These are phyloP conservation scores for Chalara sp. DNA, from an alignment of 2,329 filamentous ascomycete species.

Conservation along the genomic window DNA sequence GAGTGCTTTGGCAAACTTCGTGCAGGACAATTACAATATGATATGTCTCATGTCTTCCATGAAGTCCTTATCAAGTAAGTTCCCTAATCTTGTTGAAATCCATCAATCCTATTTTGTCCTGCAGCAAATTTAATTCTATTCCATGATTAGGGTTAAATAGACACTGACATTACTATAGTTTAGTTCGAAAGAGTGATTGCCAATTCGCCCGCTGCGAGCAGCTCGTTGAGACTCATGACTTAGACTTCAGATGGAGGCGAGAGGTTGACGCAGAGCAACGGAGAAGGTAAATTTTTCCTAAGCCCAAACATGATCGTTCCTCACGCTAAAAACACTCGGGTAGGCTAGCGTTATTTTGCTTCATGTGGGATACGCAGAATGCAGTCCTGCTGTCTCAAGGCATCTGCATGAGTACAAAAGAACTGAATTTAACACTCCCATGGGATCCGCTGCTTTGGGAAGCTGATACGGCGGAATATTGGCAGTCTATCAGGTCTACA, in stretches of 20 bases:
- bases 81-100: not conserved
- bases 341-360: conserved; percentile 50
- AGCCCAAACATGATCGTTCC: not conserved
- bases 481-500: conserved; percentile 27
- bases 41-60: conserved; percentile 55
- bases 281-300: conserved; percentile 37
- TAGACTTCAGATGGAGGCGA: conserved; percentile 24
- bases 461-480: conserved; percentile 43
- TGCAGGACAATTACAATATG: conserved; percentile 55
- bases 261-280: conserved; percentile 37
- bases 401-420: conserved; percentile 59
- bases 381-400: conserved; percentile 60
- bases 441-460: conserved; percentile 51
- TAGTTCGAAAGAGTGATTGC: conserved; percentile 46
- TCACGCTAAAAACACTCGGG: too few species aligned
- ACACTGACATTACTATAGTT: conserved; percentile 6
- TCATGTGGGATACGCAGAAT: conserved; percentile 62
- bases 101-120: too few species aligned
- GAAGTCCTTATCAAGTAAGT: conserved; percentile 43
- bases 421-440: conserved; percentile 49
- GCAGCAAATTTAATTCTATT: too few species aligned
- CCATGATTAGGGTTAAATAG: too few species aligned
- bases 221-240: conserved; percentile 37
- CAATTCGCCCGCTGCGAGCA: conserved; percentile 43
- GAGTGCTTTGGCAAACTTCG: conserved; percentile 60